These are phyloP conservation scores for Mrakia gelida DNA, from an alignment of 768 basidiomycete species.

Conservation along the genomic window DNA sequence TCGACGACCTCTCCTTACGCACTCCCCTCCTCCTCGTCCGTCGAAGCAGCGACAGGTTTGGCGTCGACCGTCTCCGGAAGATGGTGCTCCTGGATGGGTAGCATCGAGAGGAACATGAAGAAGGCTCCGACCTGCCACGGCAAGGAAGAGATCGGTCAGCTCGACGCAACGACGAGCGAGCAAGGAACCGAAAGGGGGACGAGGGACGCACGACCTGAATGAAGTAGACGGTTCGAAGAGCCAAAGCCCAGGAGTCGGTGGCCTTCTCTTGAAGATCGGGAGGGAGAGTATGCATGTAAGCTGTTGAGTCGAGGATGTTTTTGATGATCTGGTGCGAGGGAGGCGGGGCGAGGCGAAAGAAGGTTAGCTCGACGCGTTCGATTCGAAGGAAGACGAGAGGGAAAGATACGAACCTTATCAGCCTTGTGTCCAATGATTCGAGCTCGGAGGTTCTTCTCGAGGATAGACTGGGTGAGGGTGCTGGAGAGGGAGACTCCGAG, in stretches of 20 bases:
- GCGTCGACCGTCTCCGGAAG: slow-evolving; percentile 22
- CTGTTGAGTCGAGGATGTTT: slow-evolving; percentile 42
- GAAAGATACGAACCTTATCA: slow-evolving; percentile 54
- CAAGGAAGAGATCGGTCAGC: not conserved
- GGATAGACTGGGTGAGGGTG: slow-evolving; percentile 73
- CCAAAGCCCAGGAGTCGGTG: slow-evolving; percentile 34
- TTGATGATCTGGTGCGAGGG: slow-evolving; percentile 38
- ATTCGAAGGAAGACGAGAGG: not conserved
- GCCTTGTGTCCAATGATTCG: slow-evolving; percentile 74
- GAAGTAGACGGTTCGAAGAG: slow-evolving; percentile 40
- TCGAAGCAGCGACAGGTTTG: not conserved
- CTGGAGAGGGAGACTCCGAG: slow-evolving; percentile 86
- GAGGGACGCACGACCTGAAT: slow-evolving; percentile 34
- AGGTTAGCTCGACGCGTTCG: not conserved
- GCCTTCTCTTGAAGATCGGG: slow-evolving; percentile 34
- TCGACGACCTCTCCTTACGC: too few species aligned
- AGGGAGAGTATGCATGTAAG: slow-evolving; percentile 39
- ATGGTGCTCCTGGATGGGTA: slow-evolving; percentile 28
- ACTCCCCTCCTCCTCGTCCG: not conserved
- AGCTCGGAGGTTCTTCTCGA: slow-evolving; percentile 63
- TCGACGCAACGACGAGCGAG: not conserved
- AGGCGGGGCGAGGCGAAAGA: not conserved
- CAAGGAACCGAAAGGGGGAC: not conserved
- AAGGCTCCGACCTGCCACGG: not conserved
- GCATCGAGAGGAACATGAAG: slow-evolving; percentile 15